phyloP scores from a whole-genome alignment of 805 yeast genomes.

The Hanseniaspora lachancei region DNA sequence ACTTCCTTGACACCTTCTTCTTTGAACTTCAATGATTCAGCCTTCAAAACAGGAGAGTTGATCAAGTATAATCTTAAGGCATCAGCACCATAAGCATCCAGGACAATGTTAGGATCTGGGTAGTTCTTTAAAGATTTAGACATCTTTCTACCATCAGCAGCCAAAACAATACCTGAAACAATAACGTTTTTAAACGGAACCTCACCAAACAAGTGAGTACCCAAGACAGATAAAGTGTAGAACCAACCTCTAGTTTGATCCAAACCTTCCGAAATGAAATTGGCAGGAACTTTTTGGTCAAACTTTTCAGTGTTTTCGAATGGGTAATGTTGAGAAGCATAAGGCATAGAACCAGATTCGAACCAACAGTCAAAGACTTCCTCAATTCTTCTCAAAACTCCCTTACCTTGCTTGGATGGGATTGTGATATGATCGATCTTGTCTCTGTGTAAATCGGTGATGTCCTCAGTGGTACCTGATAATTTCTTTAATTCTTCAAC shows the following conservation, averaged over 20 bases:
- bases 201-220: conserved; percentile 81
- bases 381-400: conserved; percentile 75
- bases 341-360: conserved; percentile 99
- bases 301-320: conserved; percentile 72
- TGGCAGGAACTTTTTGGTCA: conserved; percentile 76
- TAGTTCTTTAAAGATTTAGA: conserved; percentile 95
- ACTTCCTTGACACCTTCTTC: conserved; percentile 99
- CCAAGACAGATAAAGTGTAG: conserved; percentile 88
- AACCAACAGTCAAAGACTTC: conserved; percentile 99
- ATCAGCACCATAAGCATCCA: conserved; percentile 91
- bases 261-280: conserved; percentile 94
- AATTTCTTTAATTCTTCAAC: conserved; percentile 72
- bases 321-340: conserved; percentile 92
- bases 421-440: conserved; percentile 81
- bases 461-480: conserved; percentile 57
- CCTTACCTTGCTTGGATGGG: conserved; percentile 84
- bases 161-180: conserved; percentile 91
- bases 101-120: conserved; percentile 80
- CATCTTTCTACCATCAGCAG: conserved; percentile 98
- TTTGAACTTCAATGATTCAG: conserved; percentile 90
- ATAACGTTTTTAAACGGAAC: conserved; percentile 93
- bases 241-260: conserved; percentile 99
- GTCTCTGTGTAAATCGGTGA: conserved; percentile 90
- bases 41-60: conserved; percentile 93
- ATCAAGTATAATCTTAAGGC: conserved; percentile 90